A percentile compares a stretch with the other conserved stretches of the same genome.
phyloP scores from a whole-genome alignment of 176 grass and related monocot genomes.

The Zoysia pacifica region DNA sequence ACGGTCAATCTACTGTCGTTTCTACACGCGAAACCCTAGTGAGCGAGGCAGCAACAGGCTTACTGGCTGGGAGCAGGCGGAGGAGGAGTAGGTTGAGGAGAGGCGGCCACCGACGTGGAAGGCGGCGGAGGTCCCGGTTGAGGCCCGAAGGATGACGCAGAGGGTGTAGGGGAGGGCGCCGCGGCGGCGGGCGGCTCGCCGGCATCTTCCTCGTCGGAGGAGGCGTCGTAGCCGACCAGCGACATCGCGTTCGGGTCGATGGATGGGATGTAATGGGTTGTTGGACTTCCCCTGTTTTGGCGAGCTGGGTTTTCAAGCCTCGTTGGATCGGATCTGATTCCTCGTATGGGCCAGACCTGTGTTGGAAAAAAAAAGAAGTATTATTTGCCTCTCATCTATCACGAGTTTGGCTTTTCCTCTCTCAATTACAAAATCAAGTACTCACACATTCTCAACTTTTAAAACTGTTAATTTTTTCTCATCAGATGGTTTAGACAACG shows the following conservation, averaged over 20 bases:
- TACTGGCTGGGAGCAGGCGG: constrained; percentile 33
- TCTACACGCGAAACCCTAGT: constrained; percentile 39
- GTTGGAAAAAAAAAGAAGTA: no score
- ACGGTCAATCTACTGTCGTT: background rate
- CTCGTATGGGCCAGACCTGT: no score
- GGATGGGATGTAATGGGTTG: background rate
- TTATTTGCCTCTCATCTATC: no score
- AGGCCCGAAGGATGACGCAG: constrained; percentile 17
- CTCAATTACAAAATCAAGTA: no score
- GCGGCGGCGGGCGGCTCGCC: constrained; percentile 25
- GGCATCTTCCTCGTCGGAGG: constrained; percentile 69
- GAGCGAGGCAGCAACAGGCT: background rate
- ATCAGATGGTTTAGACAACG: no score
- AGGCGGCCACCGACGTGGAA: background rate
- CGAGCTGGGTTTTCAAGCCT: background rate
- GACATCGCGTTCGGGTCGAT: constrained; percentile 37
- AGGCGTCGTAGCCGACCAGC: constrained; percentile 65
- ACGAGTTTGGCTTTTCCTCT: no score
- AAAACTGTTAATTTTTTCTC: no score
- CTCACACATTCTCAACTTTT: no score
- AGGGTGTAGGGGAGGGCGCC: constrained; percentile 10
- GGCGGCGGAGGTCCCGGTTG: constrained; percentile 29
- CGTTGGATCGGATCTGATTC: no score
- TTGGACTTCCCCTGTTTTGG: background rate
- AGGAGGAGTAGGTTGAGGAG: constrained; percentile 22